Conservation (phyloP, 805 yeast species). For the Yamadazyma akitaensis region DNA sequence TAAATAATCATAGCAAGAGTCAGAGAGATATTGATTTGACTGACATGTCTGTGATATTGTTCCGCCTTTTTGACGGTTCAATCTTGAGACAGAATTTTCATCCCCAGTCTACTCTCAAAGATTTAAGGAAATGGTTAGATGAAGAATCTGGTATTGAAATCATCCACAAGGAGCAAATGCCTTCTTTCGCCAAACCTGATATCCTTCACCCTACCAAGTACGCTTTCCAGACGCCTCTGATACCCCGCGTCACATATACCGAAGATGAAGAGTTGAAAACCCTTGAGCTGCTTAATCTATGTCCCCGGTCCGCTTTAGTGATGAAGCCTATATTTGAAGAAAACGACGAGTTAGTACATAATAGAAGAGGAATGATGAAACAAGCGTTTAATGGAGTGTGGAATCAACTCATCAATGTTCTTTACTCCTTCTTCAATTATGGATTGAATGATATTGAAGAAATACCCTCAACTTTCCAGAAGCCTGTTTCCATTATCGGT, state of each 20-base stretch:
- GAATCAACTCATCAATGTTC: slow-evolving; percentile 23
- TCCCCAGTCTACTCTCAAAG: slow-evolving; percentile 43
- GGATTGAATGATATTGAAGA: slow-evolving; percentile 24
- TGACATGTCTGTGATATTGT: slow-evolving; percentile 41
- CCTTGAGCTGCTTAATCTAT: slow-evolving; percentile 53
- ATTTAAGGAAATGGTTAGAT: slow-evolving; percentile 63
- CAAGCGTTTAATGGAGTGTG: slow-evolving; percentile 9
- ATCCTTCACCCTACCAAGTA: slow-evolving; percentile 55
- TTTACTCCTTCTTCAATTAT: slow-evolving; percentile 41
- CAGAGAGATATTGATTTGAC: background rate
- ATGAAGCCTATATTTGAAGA: slow-evolving; percentile 56
- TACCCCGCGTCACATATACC: slow-evolving; percentile 48
- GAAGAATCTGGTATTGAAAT: slow-evolving; percentile 24
- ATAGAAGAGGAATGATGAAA: slow-evolving; percentile 8
- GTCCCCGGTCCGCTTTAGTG: slow-evolving; percentile 72
- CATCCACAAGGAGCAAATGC: slow-evolving; percentile 41
- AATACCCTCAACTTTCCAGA: background rate
- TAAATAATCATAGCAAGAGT: no score
- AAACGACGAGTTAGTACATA: slow-evolving; percentile 8
- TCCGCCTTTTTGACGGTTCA: slow-evolving; percentile 67
- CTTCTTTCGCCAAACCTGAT: slow-evolving; percentile 50
- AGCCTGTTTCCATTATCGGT: background rate
- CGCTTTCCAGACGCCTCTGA: slow-evolving; percentile 34
- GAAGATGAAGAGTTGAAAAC: slow-evolving; percentile 53
- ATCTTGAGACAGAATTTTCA: slow-evolving; percentile 51